Evolutionary conservation across 352 stramenopile species (phyloP).

Genomic region (Globisporangium viniferum): DNA sequence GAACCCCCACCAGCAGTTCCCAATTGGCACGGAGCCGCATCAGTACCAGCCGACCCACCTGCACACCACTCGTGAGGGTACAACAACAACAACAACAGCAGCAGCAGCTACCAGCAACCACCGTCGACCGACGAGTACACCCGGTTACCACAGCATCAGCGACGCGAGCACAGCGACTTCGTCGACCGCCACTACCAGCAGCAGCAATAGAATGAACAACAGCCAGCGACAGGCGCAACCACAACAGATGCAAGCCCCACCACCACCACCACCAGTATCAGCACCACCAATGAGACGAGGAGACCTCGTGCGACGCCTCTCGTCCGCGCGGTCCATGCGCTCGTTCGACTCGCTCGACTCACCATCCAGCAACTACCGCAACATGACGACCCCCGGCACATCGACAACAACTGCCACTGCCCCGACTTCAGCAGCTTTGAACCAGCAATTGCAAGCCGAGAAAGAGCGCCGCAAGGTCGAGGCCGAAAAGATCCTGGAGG

Average conservation of each 20-base stretch:
- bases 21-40: conserved; percentile 6
- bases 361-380: conserved; percentile 2
- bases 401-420: not conserved
- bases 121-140: conserved; percentile 1
- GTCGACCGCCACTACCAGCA: not conserved
- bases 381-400: not conserved
- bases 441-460: conserved; percentile 15
- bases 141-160: not conserved
- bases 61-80: not conserved
- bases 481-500: conserved; percentile 65
- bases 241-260: not conserved
- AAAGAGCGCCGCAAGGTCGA: conserved; percentile 38
- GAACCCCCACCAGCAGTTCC: conserved; percentile 6
- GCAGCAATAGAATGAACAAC: not conserved
- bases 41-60: not conserved
- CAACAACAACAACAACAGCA: not conserved
- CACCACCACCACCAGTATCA: not conserved
- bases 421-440: conserved; percentile 1
- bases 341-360: conserved; percentile 14
- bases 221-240: not conserved
- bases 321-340: conserved; percentile 13
- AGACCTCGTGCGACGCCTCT: conserved; percentile 15
- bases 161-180: not conserved
- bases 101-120: not conserved
- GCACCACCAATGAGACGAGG: not conserved